These are phyloP conservation scores for Blastocystis sp. DNA, from an alignment of 352 stramenopile genomes.

Conservation along the genomic window DNA sequence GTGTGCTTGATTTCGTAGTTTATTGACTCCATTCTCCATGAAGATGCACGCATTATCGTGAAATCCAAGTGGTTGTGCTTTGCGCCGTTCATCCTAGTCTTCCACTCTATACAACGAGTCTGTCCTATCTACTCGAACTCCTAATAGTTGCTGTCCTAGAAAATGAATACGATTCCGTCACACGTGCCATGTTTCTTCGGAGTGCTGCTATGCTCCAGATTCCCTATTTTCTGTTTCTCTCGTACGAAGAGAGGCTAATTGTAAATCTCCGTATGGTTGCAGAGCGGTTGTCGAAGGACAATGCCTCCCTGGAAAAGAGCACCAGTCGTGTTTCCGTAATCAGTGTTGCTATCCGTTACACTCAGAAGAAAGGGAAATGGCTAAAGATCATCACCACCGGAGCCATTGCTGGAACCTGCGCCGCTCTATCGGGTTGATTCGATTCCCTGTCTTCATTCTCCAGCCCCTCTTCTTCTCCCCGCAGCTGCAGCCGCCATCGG, in stretches of 20 bases:
- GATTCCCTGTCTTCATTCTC: background rate
- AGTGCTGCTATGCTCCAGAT: background rate
- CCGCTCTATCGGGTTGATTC: background rate
- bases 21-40: background rate
- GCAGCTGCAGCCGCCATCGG: background rate
- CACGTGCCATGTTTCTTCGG: constrained; percentile 4
- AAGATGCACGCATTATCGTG: background rate
- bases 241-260: background rate
- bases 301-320: background rate
- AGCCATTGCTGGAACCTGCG: background rate
- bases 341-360: background rate
- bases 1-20: background rate
- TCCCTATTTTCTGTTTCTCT: background rate
- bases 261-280: background rate
- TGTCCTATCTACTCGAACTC: constrained; percentile 5
- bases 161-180: constrained; percentile 30
- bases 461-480: constrained; percentile 10
- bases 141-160: background rate
- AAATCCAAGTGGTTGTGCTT: background rate
- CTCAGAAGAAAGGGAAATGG: constrained; percentile 1
- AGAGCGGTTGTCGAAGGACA: constrained; percentile 1
- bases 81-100: constrained; percentile 11
- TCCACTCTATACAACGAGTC: background rate
- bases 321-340: background rate
- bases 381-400: background rate